Conservation (phyloP, 2,329 filamentous ascomycete genomes). For the Curvularia eragrostidis region DNA sequence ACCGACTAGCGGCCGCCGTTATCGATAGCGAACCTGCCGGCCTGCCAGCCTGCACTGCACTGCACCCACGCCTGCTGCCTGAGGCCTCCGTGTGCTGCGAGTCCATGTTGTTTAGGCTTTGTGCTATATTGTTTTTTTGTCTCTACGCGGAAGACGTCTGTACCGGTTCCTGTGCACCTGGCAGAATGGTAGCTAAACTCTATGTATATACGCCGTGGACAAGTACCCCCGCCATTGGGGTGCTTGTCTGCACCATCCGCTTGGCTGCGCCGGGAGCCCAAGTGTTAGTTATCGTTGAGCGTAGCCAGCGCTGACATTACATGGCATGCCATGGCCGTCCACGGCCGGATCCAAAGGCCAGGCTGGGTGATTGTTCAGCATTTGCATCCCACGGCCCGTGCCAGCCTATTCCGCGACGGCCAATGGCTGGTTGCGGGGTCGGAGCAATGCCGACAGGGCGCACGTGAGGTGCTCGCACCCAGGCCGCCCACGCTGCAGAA, state of each 20-base stretch:
- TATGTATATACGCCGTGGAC: too few species aligned
- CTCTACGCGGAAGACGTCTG: not conserved
- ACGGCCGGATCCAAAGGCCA: conserved; percentile 4
- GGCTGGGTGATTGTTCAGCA: conserved; percentile 25
- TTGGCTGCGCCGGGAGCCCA: too few species aligned
- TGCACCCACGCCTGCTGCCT: not conserved
- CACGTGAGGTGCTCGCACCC: conserved; percentile 25
- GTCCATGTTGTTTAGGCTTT: too few species aligned
- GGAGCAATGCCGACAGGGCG: conserved; percentile 23
- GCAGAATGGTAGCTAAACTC: too few species aligned
- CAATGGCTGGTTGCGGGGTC: conserved; percentile 11
- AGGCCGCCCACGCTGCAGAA: conserved; percentile 4
- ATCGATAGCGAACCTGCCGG: conserved; percentile 10
- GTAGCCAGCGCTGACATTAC: not conserved
- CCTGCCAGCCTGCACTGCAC: not conserved
- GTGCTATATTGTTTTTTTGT: not conserved
- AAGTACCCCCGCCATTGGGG: not conserved
- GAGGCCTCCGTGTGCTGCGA: too few species aligned
- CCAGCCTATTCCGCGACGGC: conserved; percentile 15
- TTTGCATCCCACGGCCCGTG: conserved; percentile 17
- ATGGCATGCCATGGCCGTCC: not conserved
- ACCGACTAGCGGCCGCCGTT: conserved; percentile 14
- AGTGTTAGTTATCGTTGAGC: not conserved
- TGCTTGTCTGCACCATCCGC: not conserved
- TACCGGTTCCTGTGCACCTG: too few species aligned